These are phyloP conservation scores for Cornus suecica DNA, from an alignment of 148 eudicot species.

Conservation along the genomic window DNA sequence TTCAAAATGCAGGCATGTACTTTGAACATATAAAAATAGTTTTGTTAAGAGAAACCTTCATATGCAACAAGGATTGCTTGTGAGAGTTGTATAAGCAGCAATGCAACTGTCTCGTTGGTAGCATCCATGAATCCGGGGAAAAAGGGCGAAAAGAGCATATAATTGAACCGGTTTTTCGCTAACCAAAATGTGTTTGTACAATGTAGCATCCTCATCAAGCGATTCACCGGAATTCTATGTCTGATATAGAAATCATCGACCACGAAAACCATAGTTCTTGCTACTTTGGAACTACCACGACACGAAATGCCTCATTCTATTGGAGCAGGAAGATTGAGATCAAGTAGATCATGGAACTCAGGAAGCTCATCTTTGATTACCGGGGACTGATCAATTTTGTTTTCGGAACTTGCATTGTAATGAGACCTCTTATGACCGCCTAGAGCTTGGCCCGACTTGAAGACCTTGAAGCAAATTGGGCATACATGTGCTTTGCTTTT, in stretches of 20 bases:
- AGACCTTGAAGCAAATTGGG: slow-evolving; percentile 70
- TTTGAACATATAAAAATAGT: neutral
- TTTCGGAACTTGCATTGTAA: slow-evolving; percentile 41
- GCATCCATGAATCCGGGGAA: slow-evolving; percentile 4
- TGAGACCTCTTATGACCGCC: slow-evolving; percentile 98
- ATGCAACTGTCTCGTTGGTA: neutral
- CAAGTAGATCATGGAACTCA: slow-evolving; percentile 38
- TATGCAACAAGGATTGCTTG: neutral
- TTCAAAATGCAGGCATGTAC: slow-evolving; percentile 1
- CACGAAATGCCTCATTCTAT: slow-evolving; percentile 41
- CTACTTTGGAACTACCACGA: slow-evolving; percentile 26
- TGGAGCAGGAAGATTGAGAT: slow-evolving; percentile 85
- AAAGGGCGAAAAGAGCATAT: neutral
- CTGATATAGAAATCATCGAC: neutral
- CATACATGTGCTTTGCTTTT: slow-evolving; percentile 70
- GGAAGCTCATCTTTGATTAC: slow-evolving; percentile 17
- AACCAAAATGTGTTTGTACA: neutral
- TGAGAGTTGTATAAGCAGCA: slow-evolving; percentile 4
- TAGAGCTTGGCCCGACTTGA: slow-evolving; percentile 89
- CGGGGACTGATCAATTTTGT: slow-evolving; percentile 13
- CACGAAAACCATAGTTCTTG: neutral
- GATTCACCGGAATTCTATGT: neutral
- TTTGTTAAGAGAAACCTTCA: neutral
- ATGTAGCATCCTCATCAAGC: neutral
- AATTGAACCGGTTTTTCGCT: neutral